Evolutionary conservation across 768 basidiomycete species (phyloP).

Genomic region (Astraeus odoratus): DNA sequence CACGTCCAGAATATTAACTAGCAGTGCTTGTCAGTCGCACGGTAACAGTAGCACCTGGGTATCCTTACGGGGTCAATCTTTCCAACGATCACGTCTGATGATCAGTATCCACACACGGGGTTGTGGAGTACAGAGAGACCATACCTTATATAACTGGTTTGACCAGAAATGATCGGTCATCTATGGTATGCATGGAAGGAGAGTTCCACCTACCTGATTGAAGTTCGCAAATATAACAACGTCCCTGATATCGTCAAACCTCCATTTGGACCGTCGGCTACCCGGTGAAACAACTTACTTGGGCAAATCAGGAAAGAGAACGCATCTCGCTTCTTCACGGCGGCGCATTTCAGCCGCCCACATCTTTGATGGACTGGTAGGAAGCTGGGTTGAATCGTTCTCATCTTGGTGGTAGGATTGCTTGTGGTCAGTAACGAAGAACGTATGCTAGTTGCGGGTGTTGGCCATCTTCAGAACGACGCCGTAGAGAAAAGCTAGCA

Average conservation of each 20-base stretch:
- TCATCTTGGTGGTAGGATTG: conserved; percentile 34
- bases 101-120: no score
- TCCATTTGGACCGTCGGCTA: not conserved
- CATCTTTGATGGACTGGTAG: conserved; percentile 13
- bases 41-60: not conserved
- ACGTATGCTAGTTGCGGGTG: conserved; percentile 31
- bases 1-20: conserved; percentile 41
- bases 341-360: conserved; percentile 36
- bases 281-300: conserved; percentile 22
- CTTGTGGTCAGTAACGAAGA: conserved; percentile 45
- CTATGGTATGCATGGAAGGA: not conserved
- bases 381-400: conserved; percentile 9
- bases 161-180: conserved; percentile 3
- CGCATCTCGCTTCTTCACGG: conserved; percentile 30
- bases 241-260: conserved; percentile 23
- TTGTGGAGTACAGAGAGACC: not conserved
- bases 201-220: conserved; percentile 36
- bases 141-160: conserved; percentile 38
- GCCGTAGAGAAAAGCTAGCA: not conserved
- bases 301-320: conserved; percentile 38
- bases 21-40: not conserved
- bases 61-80: conserved; percentile 32
- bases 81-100: not conserved
- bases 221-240: conserved; percentile 46
- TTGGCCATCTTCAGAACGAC: not conserved